Evolutionary conservation across 345 rosid genomes (phyloP), one percentile per base, ranked within the genome.

Genomic region (Gossypium ekmanianum): DNA sequence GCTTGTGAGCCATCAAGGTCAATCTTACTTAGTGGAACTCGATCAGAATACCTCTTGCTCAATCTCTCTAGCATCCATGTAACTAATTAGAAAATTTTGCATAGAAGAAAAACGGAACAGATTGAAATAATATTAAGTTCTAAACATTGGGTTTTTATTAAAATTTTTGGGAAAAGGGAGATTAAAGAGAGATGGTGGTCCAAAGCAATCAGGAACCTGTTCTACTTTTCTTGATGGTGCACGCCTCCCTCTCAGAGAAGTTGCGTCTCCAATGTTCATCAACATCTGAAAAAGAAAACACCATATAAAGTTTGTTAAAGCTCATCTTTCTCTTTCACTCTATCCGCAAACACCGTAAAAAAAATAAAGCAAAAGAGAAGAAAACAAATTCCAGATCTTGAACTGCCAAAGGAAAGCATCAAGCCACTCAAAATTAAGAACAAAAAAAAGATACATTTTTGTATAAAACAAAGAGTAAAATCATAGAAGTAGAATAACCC

Each of bases 211-310:
- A 34, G 82, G 85, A 84, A 95, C 99, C 93, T 90, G 93, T 83
- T 84, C 64, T 89, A 85, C 87, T 90, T 91, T 95, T 91, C 82
- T 88, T 81, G 85, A 85, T 84, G 78, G 88, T 89, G 96, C 98
- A 90, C 89, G 94, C 89, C 81, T 91, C 93, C 78, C 81, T 81
- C 86, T 89, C 96, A 45, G 85, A 79, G 83, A 83, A 87, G 82
- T 69, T 90, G 89, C 76, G 83, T 83, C 90, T 88, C 90, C 91
- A 80, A 68, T 90, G 88, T 88, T 88, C 95, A 83, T 78, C 87
- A 83, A 80, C 85, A 79, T 92, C 97, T 91, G 90, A 88, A 85
- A 88, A 90, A 83, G 79, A 79, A 75, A 75, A 47, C 7, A 74
- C 74, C 61, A 79, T 72, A 84, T 34, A 34, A 34, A 34, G 41